Percentiles rank a stretch among this genome's conserved stretches.
Evolutionary conservation across 2,329 filamentous ascomycete species (phyloP).

Genomic region (Penicillium freii): DNA sequence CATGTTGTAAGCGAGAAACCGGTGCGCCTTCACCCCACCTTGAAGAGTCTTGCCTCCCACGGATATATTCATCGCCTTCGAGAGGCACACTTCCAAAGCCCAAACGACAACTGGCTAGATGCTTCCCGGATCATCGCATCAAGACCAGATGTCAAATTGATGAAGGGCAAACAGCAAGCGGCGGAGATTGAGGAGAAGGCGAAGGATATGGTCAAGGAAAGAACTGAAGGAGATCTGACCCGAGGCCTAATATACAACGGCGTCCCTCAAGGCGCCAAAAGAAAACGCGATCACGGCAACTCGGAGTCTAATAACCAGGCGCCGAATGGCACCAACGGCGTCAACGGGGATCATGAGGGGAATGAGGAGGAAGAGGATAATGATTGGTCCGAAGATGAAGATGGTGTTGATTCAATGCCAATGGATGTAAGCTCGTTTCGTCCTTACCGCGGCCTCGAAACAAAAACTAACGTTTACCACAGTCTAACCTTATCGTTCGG

Average conservation of each 20-base stretch:
- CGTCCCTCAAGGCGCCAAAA: slow-evolving; percentile 36
- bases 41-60: slow-evolving; percentile 42
- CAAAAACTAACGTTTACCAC: slow-evolving; percentile 13
- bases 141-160: slow-evolving; percentile 30
- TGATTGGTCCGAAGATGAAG: slow-evolving; percentile 39
- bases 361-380: slow-evolving; percentile 33
- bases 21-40: slow-evolving; percentile 36
- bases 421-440: slow-evolving; percentile 37
- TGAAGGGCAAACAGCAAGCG: slow-evolving; percentile 43
- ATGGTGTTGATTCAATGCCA: slow-evolving; percentile 33
- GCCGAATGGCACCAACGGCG: slow-evolving; percentile 24
- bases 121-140: slow-evolving; percentile 35
- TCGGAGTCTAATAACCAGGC: slow-evolving; percentile 20
- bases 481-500: slow-evolving; percentile 71
- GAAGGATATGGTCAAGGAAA: slow-evolving; percentile 33
- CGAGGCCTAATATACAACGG: slow-evolving; percentile 33
- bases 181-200: slow-evolving; percentile 33
- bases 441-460: slow-evolving; percentile 10
- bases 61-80: slow-evolving; percentile 42
- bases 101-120: slow-evolving; percentile 41
- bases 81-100: slow-evolving; percentile 43
- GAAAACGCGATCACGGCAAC: slow-evolving; percentile 25
- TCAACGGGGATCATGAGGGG: slow-evolving; percentile 30
- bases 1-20: slow-evolving; percentile 21
- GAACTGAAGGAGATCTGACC: slow-evolving; percentile 37